Evolutionary conservation across 345 rosid genomes (phyloP).

Genomic region (Populus ilicifolia): DNA sequence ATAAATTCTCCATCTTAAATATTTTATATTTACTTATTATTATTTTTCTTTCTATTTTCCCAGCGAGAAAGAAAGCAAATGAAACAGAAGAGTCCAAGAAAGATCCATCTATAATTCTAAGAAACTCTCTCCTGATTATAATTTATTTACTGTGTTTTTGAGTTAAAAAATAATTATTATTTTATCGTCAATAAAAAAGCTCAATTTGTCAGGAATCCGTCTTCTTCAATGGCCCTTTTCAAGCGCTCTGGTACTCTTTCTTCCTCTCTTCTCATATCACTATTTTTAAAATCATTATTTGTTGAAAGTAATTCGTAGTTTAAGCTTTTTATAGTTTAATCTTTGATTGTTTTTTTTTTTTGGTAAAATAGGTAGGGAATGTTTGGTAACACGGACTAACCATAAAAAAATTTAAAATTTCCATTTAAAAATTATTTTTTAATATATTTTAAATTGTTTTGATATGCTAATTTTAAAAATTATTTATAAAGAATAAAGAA

Average conservation of each 20-base stretch:
- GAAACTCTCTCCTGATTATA: slow-evolving; percentile 36
- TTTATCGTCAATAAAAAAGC: neutral
- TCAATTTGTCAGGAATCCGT: neutral
- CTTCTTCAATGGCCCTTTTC: neutral
- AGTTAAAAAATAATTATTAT: neutral
- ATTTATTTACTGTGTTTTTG: neutral
- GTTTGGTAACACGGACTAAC: no score
- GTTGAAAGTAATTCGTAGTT: neutral
- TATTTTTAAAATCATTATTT: neutral
- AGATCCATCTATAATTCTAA: slow-evolving; percentile 71
- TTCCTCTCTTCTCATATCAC: neutral
- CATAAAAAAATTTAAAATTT: no score
- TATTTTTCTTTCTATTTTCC: slow-evolving; percentile 37
- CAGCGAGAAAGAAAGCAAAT: slow-evolving; percentile 56
- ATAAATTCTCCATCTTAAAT: neutral
- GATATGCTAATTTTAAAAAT: no score
- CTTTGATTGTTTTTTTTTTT: neutral
- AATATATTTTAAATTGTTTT: no score
- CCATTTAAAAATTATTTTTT: no score
- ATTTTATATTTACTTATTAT: neutral
- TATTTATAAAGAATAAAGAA: no score
- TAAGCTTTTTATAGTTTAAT: neutral
- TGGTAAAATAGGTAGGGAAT: no score
- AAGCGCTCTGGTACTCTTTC: neutral
- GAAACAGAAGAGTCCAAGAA: slow-evolving; percentile 84